Evolutionary conservation across 2,329 filamentous ascomycete genomes (phyloP).

Genomic region (Alternaria panax): DNA sequence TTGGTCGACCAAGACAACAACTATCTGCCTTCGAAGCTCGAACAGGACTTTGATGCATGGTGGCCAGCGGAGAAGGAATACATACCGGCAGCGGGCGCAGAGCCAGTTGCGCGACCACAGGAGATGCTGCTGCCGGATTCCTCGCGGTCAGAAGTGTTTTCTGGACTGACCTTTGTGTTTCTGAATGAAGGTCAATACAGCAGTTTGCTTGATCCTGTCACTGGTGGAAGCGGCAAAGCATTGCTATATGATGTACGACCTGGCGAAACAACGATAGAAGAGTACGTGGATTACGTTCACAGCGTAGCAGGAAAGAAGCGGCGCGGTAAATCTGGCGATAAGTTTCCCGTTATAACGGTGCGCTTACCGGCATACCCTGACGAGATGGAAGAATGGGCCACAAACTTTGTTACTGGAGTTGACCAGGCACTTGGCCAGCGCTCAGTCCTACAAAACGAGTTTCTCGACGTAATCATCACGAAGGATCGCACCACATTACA

Average conservation of each 20-base stretch:
- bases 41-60: constrained; percentile 76
- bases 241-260: constrained; percentile 69
- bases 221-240: constrained; percentile 83
- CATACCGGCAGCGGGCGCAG: constrained; percentile 76
- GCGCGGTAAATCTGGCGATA: constrained; percentile 67
- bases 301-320: constrained; percentile 77
- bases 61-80: constrained; percentile 80
- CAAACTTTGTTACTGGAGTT: constrained; percentile 71
- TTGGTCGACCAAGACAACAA: constrained; percentile 49
- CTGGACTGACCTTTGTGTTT: constrained; percentile 89
- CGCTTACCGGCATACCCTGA: constrained; percentile 62
- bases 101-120: constrained; percentile 72
- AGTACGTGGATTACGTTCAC: constrained; percentile 80
- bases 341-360: constrained; percentile 79
- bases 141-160: constrained; percentile 74
- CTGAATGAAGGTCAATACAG: constrained; percentile 78
- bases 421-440: constrained; percentile 79
- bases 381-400: constrained; percentile 69
- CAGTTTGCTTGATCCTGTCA: constrained; percentile 76
- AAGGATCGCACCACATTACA: constrained; percentile 77
- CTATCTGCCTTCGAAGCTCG: constrained; percentile 67
- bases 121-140: constrained; percentile 76
- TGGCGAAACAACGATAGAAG: constrained; percentile 71
- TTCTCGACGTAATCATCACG: constrained; percentile 86
- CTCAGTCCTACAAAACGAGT: constrained; percentile 87